Evolutionary conservation across 306 rosid genomes (phyloP).

Genomic region (Sesbania bispinosa): DNA sequence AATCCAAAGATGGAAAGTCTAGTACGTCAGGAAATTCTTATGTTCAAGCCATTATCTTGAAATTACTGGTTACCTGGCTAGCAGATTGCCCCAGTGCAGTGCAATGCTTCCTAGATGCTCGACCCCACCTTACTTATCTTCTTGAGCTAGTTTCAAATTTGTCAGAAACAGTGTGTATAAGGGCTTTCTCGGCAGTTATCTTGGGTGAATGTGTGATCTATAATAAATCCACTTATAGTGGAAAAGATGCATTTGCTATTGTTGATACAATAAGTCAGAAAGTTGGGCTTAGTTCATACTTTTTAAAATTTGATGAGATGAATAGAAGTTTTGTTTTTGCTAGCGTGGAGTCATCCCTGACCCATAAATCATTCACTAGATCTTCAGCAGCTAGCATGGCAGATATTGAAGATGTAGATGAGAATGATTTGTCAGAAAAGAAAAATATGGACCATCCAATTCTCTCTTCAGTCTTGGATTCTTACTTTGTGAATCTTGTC

Average conservation of each 20-base stretch:
- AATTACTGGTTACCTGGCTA: conserved; percentile 79
- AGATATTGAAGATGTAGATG: conserved; percentile 69
- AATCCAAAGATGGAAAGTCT: conserved; percentile 68
- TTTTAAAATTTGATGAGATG: conserved; percentile 85
- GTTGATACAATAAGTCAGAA: conserved; percentile 86
- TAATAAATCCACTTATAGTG: conserved; percentile 64
- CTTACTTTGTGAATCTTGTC: conserved; percentile 53
- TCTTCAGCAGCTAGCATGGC: conserved; percentile 87
- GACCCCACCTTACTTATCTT: conserved; percentile 83
- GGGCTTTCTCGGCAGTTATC: conserved; percentile 81
- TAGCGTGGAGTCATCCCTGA: conserved; percentile 47
- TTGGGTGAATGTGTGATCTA: conserved; percentile 93
- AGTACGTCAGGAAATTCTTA: conserved; percentile 47
- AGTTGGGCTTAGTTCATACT: conserved; percentile 80
- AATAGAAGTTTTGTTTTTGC: conserved; percentile 60
- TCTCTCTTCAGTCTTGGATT: conserved; percentile 73
- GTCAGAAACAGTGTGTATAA: conserved; percentile 61
- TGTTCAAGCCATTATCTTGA: conserved; percentile 68
- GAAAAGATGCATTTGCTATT: conserved; percentile 68
- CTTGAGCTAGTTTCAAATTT: conserved; percentile 77
- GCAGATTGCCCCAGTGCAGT: conserved; percentile 85
- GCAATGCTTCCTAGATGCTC: conserved; percentile 86
- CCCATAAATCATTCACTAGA: conserved; percentile 58
- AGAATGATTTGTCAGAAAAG: conserved; percentile 47
- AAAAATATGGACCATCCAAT: conserved; percentile 61